phyloP scores from a whole-genome alignment of 345 rosid genomes.

The Brassica rapa region DNA sequence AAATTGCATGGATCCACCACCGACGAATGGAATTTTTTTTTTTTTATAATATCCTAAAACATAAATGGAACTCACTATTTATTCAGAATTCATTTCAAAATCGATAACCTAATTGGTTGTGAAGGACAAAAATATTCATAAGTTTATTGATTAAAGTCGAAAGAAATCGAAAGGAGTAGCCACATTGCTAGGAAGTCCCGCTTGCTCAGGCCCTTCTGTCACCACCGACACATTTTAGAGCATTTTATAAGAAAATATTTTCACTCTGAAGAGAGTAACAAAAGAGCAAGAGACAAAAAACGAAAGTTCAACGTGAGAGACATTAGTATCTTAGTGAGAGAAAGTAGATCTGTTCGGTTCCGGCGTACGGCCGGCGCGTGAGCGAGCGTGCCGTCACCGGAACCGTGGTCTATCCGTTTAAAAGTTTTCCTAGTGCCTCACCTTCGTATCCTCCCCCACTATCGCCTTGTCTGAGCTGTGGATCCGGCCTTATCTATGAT shows the following conservation, averaged over 20 bases:
- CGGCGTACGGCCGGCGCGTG: too few relatives aligned
- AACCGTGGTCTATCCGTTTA: too few relatives aligned
- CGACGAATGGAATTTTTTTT: background rate
- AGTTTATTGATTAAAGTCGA: background rate
- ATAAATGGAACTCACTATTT: background rate
- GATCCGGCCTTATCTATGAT: too few relatives aligned
- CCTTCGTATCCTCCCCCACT: too few relatives aligned
- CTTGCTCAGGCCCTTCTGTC: conserved; percentile 26
- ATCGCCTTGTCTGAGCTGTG: too few relatives aligned
- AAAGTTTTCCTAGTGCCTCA: too few relatives aligned
- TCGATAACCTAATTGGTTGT: background rate
- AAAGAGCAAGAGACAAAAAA: too few relatives aligned
- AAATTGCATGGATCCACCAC: background rate
- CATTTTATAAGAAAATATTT: background rate
- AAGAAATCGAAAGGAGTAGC: background rate
- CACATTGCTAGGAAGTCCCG: conserved; percentile 22
- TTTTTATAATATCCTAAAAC: background rate
- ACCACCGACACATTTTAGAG: conserved; percentile 35
- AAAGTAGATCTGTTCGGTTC: too few relatives aligned
- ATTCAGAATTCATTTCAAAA: background rate
- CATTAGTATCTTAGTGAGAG: too few relatives aligned
- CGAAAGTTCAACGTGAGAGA: too few relatives aligned
- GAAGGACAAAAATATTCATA: background rate
- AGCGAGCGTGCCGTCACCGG: too few relatives aligned
- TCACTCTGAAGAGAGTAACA: background rate